Evolutionary conservation across 345 rosid species (phyloP).

Genomic region (Rhodomyrtus tomentosa): DNA sequence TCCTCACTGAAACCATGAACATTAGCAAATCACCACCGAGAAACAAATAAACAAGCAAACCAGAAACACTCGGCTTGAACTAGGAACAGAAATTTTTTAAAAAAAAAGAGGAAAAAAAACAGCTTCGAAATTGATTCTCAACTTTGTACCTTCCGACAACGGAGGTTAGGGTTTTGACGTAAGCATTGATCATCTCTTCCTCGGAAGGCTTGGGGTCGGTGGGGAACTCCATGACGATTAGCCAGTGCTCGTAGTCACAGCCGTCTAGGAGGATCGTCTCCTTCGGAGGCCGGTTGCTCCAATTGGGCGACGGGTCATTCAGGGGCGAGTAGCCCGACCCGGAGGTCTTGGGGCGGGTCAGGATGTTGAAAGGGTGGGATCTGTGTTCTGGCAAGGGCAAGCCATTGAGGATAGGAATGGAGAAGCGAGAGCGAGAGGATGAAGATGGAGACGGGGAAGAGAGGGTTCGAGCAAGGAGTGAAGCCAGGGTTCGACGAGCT

Average conservation of each 20-base stretch:
- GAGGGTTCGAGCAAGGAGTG: conserved; percentile 22
- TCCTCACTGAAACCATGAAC: conserved; percentile 52
- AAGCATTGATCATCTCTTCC: conserved; percentile 70
- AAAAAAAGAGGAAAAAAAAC: background rate
- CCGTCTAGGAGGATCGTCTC: conserved; percentile 90
- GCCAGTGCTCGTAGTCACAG: conserved; percentile 96
- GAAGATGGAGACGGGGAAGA: conserved; percentile 21
- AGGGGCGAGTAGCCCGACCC: conserved; percentile 78
- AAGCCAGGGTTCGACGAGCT: conserved; percentile 40
- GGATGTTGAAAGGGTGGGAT: conserved; percentile 15
- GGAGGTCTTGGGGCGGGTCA: conserved; percentile 50
- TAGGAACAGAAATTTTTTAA: background rate
- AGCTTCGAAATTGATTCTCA: background rate
- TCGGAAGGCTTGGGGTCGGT: conserved; percentile 69
- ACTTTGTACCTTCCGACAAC: conserved; percentile 57
- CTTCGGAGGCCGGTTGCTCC: conserved; percentile 90
- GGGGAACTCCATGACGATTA: conserved; percentile 83
- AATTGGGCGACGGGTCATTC: conserved; percentile 84
- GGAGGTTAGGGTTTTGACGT: conserved; percentile 69
- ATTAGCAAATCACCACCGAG: background rate
- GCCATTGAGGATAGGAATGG: conserved; percentile 22
- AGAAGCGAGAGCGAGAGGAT: conserved; percentile 40
- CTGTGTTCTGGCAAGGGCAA: background rate
- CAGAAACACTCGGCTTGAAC: background rate
- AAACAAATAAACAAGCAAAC: background rate